Evolutionary conservation across 1,284 basidiomycete genomes (phyloP).

Genomic region (Stereum hirsutum): DNA sequence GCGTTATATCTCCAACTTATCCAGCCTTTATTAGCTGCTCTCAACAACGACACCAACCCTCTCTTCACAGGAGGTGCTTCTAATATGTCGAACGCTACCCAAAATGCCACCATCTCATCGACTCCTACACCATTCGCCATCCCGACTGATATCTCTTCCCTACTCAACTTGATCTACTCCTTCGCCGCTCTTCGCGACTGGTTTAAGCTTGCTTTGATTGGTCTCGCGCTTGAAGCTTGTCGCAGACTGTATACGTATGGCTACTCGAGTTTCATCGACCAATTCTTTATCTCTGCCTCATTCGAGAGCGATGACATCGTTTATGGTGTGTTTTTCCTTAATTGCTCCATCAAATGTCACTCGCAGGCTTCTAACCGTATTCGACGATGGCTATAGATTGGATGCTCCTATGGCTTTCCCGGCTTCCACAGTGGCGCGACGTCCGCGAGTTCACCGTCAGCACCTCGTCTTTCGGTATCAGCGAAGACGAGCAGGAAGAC

Average conservation of each 20-base stretch:
- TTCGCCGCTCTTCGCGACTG: conserved; percentile 53
- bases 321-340: conserved; percentile 9
- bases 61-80: too few species aligned
- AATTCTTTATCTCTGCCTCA: conserved; percentile 53
- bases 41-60: not conserved
- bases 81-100: not conserved
- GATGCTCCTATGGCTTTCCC: conserved; percentile 26
- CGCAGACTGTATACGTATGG: conserved; percentile 32
- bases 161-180: conserved; percentile 30
- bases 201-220: conserved; percentile 52
- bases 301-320: conserved; percentile 47
- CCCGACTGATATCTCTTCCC: conserved; percentile 19
- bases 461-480: conserved; percentile 15
- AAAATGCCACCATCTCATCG: not conserved
- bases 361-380: not conserved
- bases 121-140: conserved; percentile 1
- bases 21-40: not conserved
- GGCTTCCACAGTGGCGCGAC: conserved; percentile 22
- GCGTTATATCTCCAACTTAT: too few species aligned
- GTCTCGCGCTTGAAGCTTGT: conserved; percentile 47
- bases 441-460: conserved; percentile 23
- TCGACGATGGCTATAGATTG: conserved; percentile 14
- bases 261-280: conserved; percentile 36
- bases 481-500: conserved; percentile 12
- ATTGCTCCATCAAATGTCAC: not conserved